Evolutionary conservation across 768 basidiomycete species (phyloP).

Genomic region (Psilocybe azurescens): DNA sequence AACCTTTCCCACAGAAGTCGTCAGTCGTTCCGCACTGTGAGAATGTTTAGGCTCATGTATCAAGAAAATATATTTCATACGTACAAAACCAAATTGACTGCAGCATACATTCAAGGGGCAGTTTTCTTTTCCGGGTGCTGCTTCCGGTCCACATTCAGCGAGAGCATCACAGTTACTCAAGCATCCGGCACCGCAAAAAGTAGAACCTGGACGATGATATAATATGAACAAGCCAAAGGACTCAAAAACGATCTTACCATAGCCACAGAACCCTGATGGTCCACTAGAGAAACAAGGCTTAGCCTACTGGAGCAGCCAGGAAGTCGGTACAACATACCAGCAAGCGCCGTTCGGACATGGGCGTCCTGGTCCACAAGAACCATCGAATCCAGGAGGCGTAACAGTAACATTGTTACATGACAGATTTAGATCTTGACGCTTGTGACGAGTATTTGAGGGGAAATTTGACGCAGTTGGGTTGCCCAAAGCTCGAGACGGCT

Average conservation of each 20-base stretch:
- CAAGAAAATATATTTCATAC: background rate
- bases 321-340: background rate
- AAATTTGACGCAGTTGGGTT: background rate
- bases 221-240: background rate
- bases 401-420: background rate
- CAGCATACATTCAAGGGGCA: constrained; percentile 20
- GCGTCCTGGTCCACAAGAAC: background rate
- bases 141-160: constrained; percentile 19
- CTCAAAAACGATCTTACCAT: background rate
- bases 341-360: background rate
- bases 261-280: background rate
- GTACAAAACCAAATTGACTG: constrained; percentile 16
- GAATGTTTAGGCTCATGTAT: constrained; percentile 5
- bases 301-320: background rate
- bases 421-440: background rate
- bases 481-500: background rate
- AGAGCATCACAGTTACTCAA: constrained; percentile 16
- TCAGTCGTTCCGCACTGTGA: constrained; percentile 17
- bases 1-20: background rate
- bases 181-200: background rate
- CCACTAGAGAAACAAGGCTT: background rate
- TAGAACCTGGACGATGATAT: background rate
- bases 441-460: background rate
- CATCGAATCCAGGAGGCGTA: background rate
- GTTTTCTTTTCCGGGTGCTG: constrained; percentile 14